A percentile compares a stretch with the other conserved stretches of the same genome.
Conservation (phyloP, 2,329 filamentous ascomycete species). For the Sordariomycetes sp. region DNA sequence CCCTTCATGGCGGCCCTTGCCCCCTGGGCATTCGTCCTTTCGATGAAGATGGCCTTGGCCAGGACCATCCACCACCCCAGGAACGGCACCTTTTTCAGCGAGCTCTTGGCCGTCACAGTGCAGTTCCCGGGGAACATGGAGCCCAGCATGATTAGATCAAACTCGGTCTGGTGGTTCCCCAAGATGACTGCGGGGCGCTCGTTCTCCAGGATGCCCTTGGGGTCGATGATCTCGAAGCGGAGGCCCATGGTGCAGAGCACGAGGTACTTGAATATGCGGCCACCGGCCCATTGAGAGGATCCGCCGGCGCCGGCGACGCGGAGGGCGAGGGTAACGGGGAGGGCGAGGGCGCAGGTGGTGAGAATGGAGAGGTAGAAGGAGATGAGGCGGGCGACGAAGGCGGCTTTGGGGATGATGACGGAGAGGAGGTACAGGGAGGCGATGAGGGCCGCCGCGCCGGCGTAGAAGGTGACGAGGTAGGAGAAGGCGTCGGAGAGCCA, state of each 20-base stretch:
- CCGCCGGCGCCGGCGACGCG: constrained; percentile 61
- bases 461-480: constrained; percentile 2
- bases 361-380: constrained; percentile 55
- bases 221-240: constrained; percentile 63
- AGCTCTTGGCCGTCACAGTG: constrained; percentile 86
- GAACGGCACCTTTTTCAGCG: constrained; percentile 67
- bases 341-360: constrained; percentile 59
- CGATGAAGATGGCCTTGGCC: constrained; percentile 88
- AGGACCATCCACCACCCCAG: constrained; percentile 91
- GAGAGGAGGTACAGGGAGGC: constrained; percentile 43
- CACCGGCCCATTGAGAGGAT: constrained; percentile 78
- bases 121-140: constrained; percentile 83
- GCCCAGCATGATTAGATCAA: constrained; percentile 88
- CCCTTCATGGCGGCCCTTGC: constrained; percentile 78
- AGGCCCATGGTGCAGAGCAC: constrained; percentile 72
- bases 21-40: constrained; percentile 73
- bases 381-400: constrained; percentile 59
- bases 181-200: constrained; percentile 80
- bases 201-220: constrained; percentile 48
- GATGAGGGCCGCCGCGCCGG: background rate
- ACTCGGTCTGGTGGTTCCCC: constrained; percentile 91
- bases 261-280: constrained; percentile 65
- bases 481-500: constrained; percentile 18
- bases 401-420: constrained; percentile 43
- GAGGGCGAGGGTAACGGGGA: constrained; percentile 60